Base-by-base conservation (phyloP, 2,329 filamentous ascomycete species). In the Calonectria crousiana region DNA sequence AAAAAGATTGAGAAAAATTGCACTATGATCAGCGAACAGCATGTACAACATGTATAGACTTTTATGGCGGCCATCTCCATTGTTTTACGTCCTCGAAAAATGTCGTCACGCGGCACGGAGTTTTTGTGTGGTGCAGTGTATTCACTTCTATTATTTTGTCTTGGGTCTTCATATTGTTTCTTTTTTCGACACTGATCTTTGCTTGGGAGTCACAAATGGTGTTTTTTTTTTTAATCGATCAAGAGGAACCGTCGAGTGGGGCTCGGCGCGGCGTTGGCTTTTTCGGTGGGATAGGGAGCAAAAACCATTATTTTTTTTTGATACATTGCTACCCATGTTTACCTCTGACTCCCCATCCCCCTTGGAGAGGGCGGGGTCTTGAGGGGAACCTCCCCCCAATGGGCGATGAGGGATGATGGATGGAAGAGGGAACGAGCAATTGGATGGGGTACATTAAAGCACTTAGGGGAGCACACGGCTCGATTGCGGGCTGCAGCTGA, bases 31-130 rank as follows among this genome's bases (percentile, higher is more conserved):
- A 60, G 62, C 58, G 56, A 66, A 56, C 62, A 69, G 30, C 68
- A 73, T 76, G 67, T 74, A 78, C 30, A 67, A 77, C 69, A 56
- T 67, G 66, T 66, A 73, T 79, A 80, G 78, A 80, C 76, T 77
- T 80, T 80, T 76, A 80, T 36, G 53, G 67, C 78, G 77, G 76
- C 78, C 78, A 79, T 77, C 56, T 67, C 68, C 72, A 38, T 66
- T 53, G 28, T 60, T 78, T 78, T 73, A 79, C 67, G 77, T 78
- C 72, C 72, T 68, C 53, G 73, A 77, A 78, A 71, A 72, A 56
- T 68, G 38, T 64, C 65, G 74, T 74, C 74, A 78, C 70, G 77
- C 77, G 74, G 72, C 72, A 74, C 74, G 60, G 78, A 78, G 74
- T 78, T 80, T 80, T 60, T 62, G 34, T 64, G 23, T 38, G 26